Percentiles rank a stretch among this genome's conserved stretches.
phyloP scores from a whole-genome alignment of 2,329 filamentous ascomycete species.

The Ophiosphaerella herpotricha region DNA sequence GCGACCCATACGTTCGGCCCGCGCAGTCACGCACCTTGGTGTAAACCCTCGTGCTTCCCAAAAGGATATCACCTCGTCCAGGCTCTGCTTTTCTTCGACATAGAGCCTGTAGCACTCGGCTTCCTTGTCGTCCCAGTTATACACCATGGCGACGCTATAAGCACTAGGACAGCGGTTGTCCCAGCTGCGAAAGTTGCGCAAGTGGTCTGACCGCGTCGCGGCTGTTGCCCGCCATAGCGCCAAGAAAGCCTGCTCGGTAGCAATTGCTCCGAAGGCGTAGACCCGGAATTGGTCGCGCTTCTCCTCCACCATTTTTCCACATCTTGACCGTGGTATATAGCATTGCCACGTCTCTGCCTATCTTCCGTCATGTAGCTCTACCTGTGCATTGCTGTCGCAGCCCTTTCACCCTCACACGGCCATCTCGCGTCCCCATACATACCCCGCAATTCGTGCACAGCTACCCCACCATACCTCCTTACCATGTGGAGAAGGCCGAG shows the following conservation, averaged over 20 bases:
- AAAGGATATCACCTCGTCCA: slow-evolving; percentile 75
- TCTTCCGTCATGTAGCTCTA: neutral
- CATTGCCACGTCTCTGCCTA: neutral
- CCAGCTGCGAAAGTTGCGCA: slow-evolving; percentile 16
- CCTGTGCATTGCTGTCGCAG: neutral
- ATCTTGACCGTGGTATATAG: neutral
- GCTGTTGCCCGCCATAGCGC: slow-evolving; percentile 23
- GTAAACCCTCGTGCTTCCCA: slow-evolving; percentile 67
- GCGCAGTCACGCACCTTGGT: slow-evolving; percentile 62
- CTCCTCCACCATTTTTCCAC: neutral
- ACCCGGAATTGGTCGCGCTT: slow-evolving; percentile 9
- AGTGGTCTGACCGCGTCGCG: slow-evolving; percentile 15
- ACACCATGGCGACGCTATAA: slow-evolving; percentile 40
- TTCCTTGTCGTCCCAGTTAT: slow-evolving; percentile 70
- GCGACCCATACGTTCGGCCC: slow-evolving; percentile 19
- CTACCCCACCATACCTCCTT: neutral
- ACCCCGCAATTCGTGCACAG: neutral
- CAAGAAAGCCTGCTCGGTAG: slow-evolving; percentile 23
- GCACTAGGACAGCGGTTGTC: neutral
- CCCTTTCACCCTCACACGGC: too few relatives aligned
- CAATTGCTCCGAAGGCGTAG: slow-evolving; percentile 17
- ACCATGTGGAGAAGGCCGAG: slow-evolving; percentile 3
- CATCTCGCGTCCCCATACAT: neutral
- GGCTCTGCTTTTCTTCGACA: slow-evolving; percentile 72
- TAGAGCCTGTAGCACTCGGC: slow-evolving; percentile 72